phyloP scores from a whole-genome alignment of 352 stramenopile species.

The Globisporangium paroecandrum region DNA sequence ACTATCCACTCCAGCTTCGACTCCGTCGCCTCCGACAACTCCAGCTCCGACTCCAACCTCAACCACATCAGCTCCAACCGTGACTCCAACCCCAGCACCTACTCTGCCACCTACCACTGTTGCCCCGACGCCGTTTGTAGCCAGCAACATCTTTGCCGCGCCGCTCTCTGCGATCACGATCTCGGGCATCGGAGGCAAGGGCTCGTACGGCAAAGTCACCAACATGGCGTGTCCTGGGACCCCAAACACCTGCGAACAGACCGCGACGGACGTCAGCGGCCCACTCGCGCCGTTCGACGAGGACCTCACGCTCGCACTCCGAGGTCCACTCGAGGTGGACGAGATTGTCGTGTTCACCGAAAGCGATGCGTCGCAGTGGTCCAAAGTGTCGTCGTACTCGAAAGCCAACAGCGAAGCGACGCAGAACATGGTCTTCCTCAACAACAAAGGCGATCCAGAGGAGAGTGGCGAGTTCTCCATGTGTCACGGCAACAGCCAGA shows the following conservation, averaged over 20 bases:
- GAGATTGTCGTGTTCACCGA: constrained; percentile 38
- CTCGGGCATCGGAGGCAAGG: constrained; percentile 27
- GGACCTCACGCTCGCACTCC: constrained; percentile 40
- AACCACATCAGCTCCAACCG: background rate
- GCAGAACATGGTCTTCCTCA: constrained; percentile 52
- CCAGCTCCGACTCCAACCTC: background rate
- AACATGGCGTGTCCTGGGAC: constrained; percentile 24
- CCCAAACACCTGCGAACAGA: constrained; percentile 18
- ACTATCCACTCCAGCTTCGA: background rate
- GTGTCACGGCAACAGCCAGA: constrained; percentile 43
- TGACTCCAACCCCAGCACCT: constrained; percentile 1
- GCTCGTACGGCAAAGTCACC: constrained; percentile 32
- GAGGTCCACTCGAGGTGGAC: constrained; percentile 38
- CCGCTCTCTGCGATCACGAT: constrained; percentile 21
- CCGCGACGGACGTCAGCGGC: constrained; percentile 21
- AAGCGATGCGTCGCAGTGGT: constrained; percentile 13
- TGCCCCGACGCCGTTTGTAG: background rate
- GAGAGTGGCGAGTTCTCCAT: constrained; percentile 37
- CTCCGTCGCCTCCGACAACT: background rate
- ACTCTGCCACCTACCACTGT: background rate
- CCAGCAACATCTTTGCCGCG: constrained; percentile 3
- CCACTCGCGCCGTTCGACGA: constrained; percentile 41
- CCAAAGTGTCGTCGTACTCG: constrained; percentile 30
- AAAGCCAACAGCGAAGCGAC: constrained; percentile 10
- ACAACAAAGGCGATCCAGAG: constrained; percentile 39